Conservation (phyloP, 768 basidiomycete species). For the Auriscalpium vulgare region DNA sequence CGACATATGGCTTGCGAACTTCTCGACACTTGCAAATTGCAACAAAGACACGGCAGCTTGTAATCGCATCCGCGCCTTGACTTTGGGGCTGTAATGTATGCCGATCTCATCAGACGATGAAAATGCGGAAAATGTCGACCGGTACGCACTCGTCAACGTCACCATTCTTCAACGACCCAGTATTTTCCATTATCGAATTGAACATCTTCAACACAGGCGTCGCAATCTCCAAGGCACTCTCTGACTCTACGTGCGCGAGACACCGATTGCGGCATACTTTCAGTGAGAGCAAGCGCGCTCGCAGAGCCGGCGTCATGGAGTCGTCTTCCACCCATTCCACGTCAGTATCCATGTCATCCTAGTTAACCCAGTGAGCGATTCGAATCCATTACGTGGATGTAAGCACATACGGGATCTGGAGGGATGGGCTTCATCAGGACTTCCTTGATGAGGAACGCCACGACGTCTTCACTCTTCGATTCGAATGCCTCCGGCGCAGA, state of each 20-base stretch:
- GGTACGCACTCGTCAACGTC: conserved; percentile 36
- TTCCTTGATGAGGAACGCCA: conserved; percentile 61
- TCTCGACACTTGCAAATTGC: conserved; percentile 57
- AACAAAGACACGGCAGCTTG: conserved; percentile 76
- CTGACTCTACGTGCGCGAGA: conserved; percentile 53
- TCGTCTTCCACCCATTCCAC: conserved; percentile 76
- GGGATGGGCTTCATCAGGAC: conserved; percentile 53
- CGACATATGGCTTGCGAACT: conserved; percentile 49
- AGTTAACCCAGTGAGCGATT: not conserved
- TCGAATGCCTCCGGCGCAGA: conserved; percentile 72
- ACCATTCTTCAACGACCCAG: conserved; percentile 57
- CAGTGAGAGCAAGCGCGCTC: conserved; percentile 65
- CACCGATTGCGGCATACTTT: conserved; percentile 81
- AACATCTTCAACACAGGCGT: conserved; percentile 75
- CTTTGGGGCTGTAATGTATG: conserved; percentile 37
- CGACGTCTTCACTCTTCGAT: conserved; percentile 64
- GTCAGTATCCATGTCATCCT: conserved; percentile 53
- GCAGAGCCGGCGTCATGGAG: conserved; percentile 46
- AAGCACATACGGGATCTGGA: conserved; percentile 35
- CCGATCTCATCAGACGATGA: conserved; percentile 10
- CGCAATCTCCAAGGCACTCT: conserved; percentile 57
- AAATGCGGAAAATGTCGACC: conserved; percentile 12
- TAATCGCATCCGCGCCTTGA: conserved; percentile 72
- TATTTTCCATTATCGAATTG: conserved; percentile 56
- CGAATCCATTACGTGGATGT: not conserved